phyloP scores from a whole-genome alignment of 805 yeast species.

The Babjeviella inositovora region DNA sequence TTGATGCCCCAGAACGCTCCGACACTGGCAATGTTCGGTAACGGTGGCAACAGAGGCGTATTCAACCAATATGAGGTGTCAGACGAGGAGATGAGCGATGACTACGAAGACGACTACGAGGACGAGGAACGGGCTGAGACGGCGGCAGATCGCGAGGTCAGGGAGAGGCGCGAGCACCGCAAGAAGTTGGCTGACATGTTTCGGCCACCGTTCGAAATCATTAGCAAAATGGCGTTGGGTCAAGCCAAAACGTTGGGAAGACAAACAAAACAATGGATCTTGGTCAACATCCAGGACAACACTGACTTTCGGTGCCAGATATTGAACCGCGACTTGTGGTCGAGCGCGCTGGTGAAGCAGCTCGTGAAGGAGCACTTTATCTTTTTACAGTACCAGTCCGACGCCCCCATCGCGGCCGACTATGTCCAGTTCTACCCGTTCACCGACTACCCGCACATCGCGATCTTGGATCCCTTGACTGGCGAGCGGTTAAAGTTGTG shows the following conservation, averaged over 20 bases:
- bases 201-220: constrained; percentile 88
- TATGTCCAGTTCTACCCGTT: constrained; percentile 65
- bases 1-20: constrained; percentile 3
- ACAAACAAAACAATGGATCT: constrained; percentile 56
- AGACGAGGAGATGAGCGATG: constrained; percentile 16
- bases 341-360: constrained; percentile 45
- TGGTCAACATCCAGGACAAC: constrained; percentile 78
- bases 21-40: constrained; percentile 25
- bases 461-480: constrained; percentile 87
- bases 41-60: constrained; percentile 28
- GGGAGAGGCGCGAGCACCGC: too few species aligned
- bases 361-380: constrained; percentile 53
- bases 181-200: constrained; percentile 68
- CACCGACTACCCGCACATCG: constrained; percentile 67
- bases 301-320: constrained; percentile 81
- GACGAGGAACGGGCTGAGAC: constrained; percentile 15
- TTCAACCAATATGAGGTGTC: constrained; percentile 40
- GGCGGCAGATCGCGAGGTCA: too few species aligned
- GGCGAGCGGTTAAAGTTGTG: constrained; percentile 79
- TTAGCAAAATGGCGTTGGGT: constrained; percentile 52
- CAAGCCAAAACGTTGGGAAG: constrained; percentile 59
- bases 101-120: constrained; percentile 17
- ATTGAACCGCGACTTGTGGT: constrained; percentile 89
- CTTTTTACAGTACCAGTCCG: constrained; percentile 74
- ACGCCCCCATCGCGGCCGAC: constrained; percentile 56